Evolutionary conservation across 2,329 filamentous ascomycete species (phyloP).

Genomic region (Aspergillus sp.): DNA sequence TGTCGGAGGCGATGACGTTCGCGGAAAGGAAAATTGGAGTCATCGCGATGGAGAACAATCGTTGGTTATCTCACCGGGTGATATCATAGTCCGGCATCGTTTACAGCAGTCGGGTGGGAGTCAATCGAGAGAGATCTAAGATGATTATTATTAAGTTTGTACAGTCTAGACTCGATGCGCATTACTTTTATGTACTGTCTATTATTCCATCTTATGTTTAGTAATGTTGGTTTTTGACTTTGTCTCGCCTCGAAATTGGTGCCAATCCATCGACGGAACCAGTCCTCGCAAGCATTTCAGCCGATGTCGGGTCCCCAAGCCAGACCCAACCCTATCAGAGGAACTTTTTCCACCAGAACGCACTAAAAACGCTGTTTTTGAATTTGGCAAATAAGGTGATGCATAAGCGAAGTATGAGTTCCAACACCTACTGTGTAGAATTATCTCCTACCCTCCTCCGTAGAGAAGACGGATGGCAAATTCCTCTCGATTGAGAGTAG

Average conservation of each 20-base stretch:
- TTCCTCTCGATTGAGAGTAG: background rate
- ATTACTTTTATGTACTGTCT: background rate
- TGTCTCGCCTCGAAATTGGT: background rate
- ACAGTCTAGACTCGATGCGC: background rate
- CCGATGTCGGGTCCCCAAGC: conserved; percentile 15
- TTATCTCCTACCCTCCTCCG: too few relatives aligned
- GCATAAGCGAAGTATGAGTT: background rate
- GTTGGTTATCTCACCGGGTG: background rate
- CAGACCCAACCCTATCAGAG: background rate
- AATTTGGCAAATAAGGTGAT: background rate
- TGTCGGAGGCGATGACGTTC: conserved; percentile 10
- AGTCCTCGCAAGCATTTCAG: background rate
- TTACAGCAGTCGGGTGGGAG: too few relatives aligned
- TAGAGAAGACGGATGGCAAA: background rate
- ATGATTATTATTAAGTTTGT: background rate
- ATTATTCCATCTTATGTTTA: background rate
- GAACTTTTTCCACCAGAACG: background rate
- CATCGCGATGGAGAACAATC: background rate
- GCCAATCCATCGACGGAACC: too few relatives aligned
- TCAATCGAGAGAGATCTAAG: background rate
- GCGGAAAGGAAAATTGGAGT: background rate
- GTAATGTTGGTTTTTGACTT: background rate
- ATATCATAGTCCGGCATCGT: background rate
- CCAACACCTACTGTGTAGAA: background rate
- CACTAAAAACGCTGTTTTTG: background rate